A percentile compares a stretch with the other conserved stretches of the same genome.
These are phyloP conservation scores for Tylopilus cervinicoccineus DNA, from an alignment of 768 basidiomycete species.

Conservation along the genomic window DNA sequence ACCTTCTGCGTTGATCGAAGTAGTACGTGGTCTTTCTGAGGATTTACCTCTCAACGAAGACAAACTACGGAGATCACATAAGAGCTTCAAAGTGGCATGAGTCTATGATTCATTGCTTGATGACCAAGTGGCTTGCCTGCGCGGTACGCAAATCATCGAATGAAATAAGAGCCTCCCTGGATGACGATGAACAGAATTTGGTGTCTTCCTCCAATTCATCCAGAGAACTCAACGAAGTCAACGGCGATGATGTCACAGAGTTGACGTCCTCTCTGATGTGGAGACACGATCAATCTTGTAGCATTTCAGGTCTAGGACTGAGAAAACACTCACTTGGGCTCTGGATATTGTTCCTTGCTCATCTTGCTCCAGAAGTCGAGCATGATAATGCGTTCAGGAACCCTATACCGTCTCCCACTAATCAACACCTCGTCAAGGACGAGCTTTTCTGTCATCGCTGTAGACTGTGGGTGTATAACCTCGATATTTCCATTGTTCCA, in stretches of 20 bases:
- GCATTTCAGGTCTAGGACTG: neutral
- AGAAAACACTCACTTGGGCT: conserved; percentile 37
- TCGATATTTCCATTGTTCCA: conserved; percentile 93
- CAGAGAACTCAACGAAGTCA: conserved; percentile 71
- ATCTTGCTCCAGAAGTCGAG: conserved; percentile 96
- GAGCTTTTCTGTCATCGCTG: conserved; percentile 44
- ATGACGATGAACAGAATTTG: conserved; percentile 22
- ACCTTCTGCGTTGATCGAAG: neutral
- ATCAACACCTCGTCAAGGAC: conserved; percentile 80
- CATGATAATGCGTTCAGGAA: conserved; percentile 87
- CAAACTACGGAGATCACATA: conserved; percentile 36
- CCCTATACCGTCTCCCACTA: conserved; percentile 85
- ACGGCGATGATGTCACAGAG: conserved; percentile 63
- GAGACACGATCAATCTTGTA: conserved; percentile 1
- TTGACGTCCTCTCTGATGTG: conserved; percentile 25
- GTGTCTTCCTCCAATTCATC: conserved; percentile 49
- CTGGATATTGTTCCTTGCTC: conserved; percentile 39
- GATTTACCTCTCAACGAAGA: conserved; percentile 13
- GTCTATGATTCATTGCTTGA: conserved; percentile 5
- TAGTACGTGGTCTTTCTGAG: neutral
- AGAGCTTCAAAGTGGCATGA: conserved; percentile 29
- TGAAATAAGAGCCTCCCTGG: conserved; percentile 27
- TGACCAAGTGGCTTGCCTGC: conserved; percentile 39
- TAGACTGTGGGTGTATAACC: conserved; percentile 65
- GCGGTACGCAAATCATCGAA: conserved; percentile 56